Evolutionary conservation across 2,329 filamentous ascomycete genomes (phyloP), one percentile per base, ranked within the genome.

Genomic region (Xylariales sp.): DNA sequence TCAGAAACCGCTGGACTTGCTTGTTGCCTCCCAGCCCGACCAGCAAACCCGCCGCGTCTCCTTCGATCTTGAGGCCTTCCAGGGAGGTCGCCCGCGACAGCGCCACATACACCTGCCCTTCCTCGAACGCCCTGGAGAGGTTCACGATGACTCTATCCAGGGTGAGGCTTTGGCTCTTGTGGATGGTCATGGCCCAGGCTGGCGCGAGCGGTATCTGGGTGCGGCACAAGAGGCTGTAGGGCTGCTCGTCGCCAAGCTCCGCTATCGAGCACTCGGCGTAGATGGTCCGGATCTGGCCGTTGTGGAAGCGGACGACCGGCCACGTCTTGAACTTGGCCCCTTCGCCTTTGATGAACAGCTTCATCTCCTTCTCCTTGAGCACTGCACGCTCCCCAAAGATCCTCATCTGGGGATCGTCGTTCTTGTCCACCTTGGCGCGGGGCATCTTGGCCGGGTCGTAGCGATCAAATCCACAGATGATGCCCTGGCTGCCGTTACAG

Each of bases 81-180:
- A 80, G 60, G 8, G 62, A 66, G 13, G 63, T 65, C n/a, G 73
- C 76, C 44, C 78, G 59, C 15, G 72, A 77, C 13, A 82, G 61
- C n/a, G 76, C 77, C 6, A 83, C 80, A 40, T 84, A 83, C 0
- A 72, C 69, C 56, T 82, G 78, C 0, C 77, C 76, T 19, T 68
- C 61, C 40, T 74, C 73, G 47, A 81, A 83, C 0, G 66, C 66
- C 5, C 55, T 53, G 1, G 54, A 51, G 5, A 83, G 51, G 48
- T 83, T 59, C 2, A 83, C 74, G 2, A 71, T 63, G 2, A 78
- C 76, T 4, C 67, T 66, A 15, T 81, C 70, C 4, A 85, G 59
- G 2, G 78, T 81, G 65, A 82, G 74, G 4, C 78, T 76, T 57
- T 83, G 76, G 4, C 67, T 68, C 52, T 80, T 82, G 52, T 84